Base-by-base conservation (phyloP, 345 rosid genomes). In the Gossypium ekmanianum region DNA sequence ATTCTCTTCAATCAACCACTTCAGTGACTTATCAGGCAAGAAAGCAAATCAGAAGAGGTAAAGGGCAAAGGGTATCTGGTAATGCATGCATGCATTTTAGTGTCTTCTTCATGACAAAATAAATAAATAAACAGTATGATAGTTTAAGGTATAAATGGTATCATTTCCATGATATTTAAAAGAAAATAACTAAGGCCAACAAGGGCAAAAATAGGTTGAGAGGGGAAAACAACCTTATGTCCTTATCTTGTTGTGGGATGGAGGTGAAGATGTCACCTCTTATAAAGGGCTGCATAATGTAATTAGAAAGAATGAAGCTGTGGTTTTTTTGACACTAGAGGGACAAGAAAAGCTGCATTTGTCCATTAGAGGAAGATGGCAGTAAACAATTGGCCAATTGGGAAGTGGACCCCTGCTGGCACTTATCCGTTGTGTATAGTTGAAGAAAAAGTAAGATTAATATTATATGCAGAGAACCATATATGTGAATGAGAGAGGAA, bases 361-460 rank as follows among this genome's bases (percentile, higher is more conserved):
- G 75, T 81, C 83, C 79, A 43, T 57, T 65, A 17, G 1, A 14
- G n/a, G 71, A 51, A 79, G 65, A 34, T n/a, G 82, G 43, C 73
- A 24, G n/a, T 34, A 27, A 22, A 9, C 16, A 72, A 13, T n/a
- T 18, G 59, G 41, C 82, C 85, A 79, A 54, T 72, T 84, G 48
- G 81, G 83, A 74, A 4, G 70, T 78, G 87, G 88, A 83, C 84
- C 89, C 88, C 76, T 29, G 16, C 50, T 68, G 85, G 83, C 84
- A 77, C 89, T 87, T 87, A 85, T 87, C 92, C 86, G 66, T 43
- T 55, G 34, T 22, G 73, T 78, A 74, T 61, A 44, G 54, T 58
- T 75, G 78, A 55, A 67, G 41, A 48, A 73, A 58, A 71, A 44
- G 57, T 55, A 29, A 41, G 50, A 71, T 39, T 6, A 45, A 22